Evolutionary conservation across 106 monocot species (phyloP).

Genomic region (Allium cepa): DNA sequence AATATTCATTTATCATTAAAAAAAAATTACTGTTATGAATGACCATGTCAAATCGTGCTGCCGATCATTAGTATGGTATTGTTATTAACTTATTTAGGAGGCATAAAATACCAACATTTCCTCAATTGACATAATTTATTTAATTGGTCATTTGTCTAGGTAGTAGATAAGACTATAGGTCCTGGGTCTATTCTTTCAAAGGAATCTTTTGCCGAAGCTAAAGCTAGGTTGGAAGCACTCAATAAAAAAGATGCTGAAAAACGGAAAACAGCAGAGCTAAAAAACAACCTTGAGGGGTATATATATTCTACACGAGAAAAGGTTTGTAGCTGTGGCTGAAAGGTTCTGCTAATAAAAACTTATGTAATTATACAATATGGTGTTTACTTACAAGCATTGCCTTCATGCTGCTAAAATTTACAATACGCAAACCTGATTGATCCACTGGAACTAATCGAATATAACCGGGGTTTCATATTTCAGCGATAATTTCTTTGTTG

Average conservation of each 20-base stretch:
- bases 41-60: too few species aligned
- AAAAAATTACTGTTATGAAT: too few species aligned
- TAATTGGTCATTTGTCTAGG: conserved; percentile 20
- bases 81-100: too few species aligned
- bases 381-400: not conserved
- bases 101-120: too few species aligned
- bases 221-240: conserved; percentile 63
- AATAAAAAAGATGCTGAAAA: conserved; percentile 83
- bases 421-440: not conserved
- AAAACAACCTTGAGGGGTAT: conserved; percentile 92
- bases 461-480: not conserved
- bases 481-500: not conserved
- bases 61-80: too few species aligned
- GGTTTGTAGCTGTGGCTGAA: conserved; percentile 26
- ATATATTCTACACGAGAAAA: conserved; percentile 92
- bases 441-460: not conserved
- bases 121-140: too few species aligned
- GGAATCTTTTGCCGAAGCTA: conserved; percentile 67
- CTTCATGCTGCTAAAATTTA: conserved; percentile 1
- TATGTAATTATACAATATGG: not conserved
- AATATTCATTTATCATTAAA: too few species aligned
- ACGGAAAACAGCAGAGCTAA: conserved; percentile 87
- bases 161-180: conserved; percentile 65
- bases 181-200: conserved; percentile 64
- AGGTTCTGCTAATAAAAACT: too few species aligned